These are phyloP conservation scores for Setomelanomma holmii DNA, from an alignment of 2,329 filamentous ascomycete species.

Conservation along the genomic window DNA sequence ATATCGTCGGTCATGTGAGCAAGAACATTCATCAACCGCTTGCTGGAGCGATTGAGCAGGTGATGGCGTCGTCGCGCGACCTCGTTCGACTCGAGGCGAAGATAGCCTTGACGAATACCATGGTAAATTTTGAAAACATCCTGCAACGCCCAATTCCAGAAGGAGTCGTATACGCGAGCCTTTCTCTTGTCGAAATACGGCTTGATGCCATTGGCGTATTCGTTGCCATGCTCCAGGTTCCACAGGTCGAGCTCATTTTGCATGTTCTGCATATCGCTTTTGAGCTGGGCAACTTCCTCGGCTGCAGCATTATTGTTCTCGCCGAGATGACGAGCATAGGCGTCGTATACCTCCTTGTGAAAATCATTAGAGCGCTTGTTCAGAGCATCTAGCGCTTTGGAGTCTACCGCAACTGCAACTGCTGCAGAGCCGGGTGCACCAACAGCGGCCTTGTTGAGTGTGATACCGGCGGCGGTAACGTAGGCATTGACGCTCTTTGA, in stretches of 20 bases:
- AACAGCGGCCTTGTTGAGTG: constrained; percentile 8
- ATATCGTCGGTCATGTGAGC: constrained; percentile 12
- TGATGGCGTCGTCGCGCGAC: constrained; percentile 9
- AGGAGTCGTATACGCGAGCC: constrained; percentile 23
- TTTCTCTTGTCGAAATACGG: constrained; percentile 23
- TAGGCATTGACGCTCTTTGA: constrained; percentile 11
- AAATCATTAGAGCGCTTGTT: constrained; percentile 16
- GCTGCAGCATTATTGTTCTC: constrained; percentile 12
- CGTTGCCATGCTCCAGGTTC: constrained; percentile 21
- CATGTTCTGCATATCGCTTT: constrained; percentile 15
- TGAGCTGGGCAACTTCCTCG: constrained; percentile 12
- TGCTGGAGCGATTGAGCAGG: constrained; percentile 14
- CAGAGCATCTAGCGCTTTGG: constrained; percentile 17
- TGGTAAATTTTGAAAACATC: constrained; percentile 22
- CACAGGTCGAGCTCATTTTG: constrained; percentile 24
- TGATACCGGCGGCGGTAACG: constrained; percentile 10
- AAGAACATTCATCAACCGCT: constrained; percentile 13
- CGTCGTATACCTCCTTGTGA: constrained; percentile 17
- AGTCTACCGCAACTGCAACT: constrained; percentile 13
- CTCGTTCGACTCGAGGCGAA: constrained; percentile 11
- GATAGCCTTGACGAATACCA: constrained; percentile 10
- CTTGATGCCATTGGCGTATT: constrained; percentile 22
- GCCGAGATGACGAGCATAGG: constrained; percentile 16
- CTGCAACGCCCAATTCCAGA: constrained; percentile 28
- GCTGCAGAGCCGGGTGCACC: constrained; percentile 8